Conservation (phyloP, 306 rosid genomes). For the Lupinus albus region DNA sequence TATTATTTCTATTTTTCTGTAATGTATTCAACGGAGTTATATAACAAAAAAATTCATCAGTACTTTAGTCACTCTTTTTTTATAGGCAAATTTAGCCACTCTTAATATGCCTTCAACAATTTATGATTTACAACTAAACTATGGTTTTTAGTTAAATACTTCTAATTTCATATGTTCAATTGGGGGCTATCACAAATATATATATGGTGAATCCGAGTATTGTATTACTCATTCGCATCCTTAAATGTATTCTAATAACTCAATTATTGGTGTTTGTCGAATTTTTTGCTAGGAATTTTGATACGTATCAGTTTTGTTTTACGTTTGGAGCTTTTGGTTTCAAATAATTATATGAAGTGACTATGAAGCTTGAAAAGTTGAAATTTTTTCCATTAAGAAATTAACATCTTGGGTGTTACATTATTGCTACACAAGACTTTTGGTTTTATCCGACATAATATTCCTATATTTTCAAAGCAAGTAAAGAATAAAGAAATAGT, state of each 20-base stretch:
- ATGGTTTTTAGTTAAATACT: not conserved
- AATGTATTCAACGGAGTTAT: not conserved
- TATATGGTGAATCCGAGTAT: no score
- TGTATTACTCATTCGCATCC: no score
- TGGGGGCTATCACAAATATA: slow-evolving; percentile 2
- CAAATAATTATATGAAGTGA: slow-evolving; percentile 22
- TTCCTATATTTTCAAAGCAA: slow-evolving; percentile 43
- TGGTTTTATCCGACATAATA: slow-evolving; percentile 43
- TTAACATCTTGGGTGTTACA: slow-evolving; percentile 32
- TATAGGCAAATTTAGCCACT: not conserved
- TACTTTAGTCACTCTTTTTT: no score
- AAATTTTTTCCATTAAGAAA: slow-evolving; percentile 32
- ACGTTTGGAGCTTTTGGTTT: not conserved
- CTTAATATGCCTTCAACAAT: not conserved
- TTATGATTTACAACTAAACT: not conserved
- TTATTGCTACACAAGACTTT: slow-evolving; percentile 29
- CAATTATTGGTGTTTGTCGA: not conserved
- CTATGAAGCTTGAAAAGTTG: slow-evolving; percentile 31
- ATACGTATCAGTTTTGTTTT: not conserved
- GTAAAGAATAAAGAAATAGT: slow-evolving; percentile 44
- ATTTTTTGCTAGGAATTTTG: not conserved
- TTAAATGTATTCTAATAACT: slow-evolving; percentile 37
- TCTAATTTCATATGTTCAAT: not conserved
- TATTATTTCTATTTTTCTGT: not conserved
- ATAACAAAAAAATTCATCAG: not conserved